These are phyloP conservation scores for Aethionema arabicum DNA, from an alignment of 345 rosid genomes.

Conservation along the genomic window DNA sequence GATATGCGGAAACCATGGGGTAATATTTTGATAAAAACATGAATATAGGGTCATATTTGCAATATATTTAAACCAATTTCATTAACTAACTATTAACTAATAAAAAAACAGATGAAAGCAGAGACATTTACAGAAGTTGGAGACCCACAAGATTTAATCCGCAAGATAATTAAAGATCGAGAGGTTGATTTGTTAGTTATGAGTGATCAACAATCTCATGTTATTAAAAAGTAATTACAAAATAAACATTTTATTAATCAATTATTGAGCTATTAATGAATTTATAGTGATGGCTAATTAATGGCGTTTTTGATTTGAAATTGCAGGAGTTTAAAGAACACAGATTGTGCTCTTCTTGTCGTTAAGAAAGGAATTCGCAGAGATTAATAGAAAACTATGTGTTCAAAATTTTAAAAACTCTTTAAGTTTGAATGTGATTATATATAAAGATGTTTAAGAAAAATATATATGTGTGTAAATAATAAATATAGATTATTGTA, in stretches of 20 bases:
- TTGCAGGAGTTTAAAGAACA: constrained; percentile 25
- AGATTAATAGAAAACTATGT: neutral
- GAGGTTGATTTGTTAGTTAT: constrained; percentile 37
- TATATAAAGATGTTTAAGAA: neutral
- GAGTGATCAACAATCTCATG: constrained; percentile 28
- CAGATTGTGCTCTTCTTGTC: constrained; percentile 21
- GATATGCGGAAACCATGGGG: constrained; percentile 49
- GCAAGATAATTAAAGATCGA: constrained; percentile 37
- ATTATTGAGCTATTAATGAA: neutral
- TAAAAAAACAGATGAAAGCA: constrained; percentile 39
- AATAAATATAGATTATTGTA: too few species aligned
- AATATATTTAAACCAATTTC: neutral
- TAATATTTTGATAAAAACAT: constrained; percentile 24
- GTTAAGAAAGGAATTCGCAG: constrained; percentile 15
- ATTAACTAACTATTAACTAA: constrained; percentile 3
- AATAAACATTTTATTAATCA: neutral
- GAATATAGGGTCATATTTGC: neutral
- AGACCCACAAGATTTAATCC: constrained; percentile 39
- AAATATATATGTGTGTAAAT: too few species aligned
- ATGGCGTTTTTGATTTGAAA: neutral
- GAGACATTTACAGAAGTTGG: constrained; percentile 44
- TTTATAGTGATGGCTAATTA: too few species aligned
- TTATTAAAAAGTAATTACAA: constrained; percentile 35
- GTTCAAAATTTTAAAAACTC: neutral
- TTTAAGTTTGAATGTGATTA: neutral